Evolutionary conservation across 768 basidiomycete species (phyloP), one percentile per base, ranked within the genome.

Genomic region (Phylloporus arenicola): DNA sequence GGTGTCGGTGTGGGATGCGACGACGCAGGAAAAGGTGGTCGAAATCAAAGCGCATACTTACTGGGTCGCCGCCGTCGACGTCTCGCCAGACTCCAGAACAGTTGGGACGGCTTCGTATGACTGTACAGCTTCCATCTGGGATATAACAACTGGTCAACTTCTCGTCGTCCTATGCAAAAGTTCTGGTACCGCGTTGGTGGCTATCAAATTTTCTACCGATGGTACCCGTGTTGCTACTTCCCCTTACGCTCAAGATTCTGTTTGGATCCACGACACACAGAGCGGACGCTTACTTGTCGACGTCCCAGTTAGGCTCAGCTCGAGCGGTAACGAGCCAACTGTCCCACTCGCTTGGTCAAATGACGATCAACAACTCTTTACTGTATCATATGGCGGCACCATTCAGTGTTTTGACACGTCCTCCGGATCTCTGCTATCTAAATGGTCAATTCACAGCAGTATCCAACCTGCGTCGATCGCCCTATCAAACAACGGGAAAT

Each of bases 301-400:
- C 29, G 41, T 59, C 24, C 50, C 47, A 27, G 44, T 50, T 27
- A 48, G 22, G 24, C 41, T 59, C 45, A 58, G 50, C 25, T 51
- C 56, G 8, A 34, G 17, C 29, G 52, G 56, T n/a, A 57, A 51
- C 7, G 49, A 57, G 35, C 54, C 51, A 16, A 56, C 54, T 5
- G 16, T 40, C 13, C 53, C 58, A 6, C 49, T 59, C 6, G 58
- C 51, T 35, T 59, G 58, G 58, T 58, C 57, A 19, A 42, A 34
- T 12, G 57, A 58, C 22, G 57, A 48, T 22, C 47, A 29, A 13
- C 43, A 34, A 13, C 35, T 59, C 10, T 59, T 59, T 30, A 44
- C 25, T 10, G 38, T 38, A 33, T 59, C 57, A 4, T 17, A 42
- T 8, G 43, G 50, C 4, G 50, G 56, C 22, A 41, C 48, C 7